Percentiles rank a stretch among this genome's conserved stretches.
These are phyloP conservation scores for Alternaria solani DNA, from an alignment of 2,329 filamentous ascomycete genomes.

Conservation along the genomic window DNA sequence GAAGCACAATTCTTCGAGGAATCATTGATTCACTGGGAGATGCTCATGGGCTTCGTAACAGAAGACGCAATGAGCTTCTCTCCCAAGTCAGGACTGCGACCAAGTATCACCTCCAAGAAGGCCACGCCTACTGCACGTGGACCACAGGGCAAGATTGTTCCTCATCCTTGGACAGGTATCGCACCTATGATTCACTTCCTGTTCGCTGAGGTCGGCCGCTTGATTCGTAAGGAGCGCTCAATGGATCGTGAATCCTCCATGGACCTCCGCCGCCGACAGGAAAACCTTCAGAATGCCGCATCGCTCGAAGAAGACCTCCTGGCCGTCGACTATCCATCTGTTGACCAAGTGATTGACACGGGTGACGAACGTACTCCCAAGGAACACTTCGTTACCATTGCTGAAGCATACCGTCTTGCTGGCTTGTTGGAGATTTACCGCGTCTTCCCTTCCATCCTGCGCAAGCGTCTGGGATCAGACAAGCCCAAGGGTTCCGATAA, in stretches of 20 bases:
- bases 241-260: conserved; percentile 37
- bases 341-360: conserved; percentile 59
- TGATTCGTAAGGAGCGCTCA: conserved; percentile 51
- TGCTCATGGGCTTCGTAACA: conserved; percentile 65
- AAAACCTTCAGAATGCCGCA: conserved; percentile 49
- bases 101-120: conserved; percentile 32
- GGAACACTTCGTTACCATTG: conserved; percentile 62
- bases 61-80: conserved; percentile 51
- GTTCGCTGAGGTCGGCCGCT: conserved; percentile 57
- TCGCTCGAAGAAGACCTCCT: conserved; percentile 60
- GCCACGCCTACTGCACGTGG: conserved; percentile 33
- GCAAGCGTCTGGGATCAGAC: conserved; percentile 52
- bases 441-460: conserved; percentile 61
- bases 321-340: conserved; percentile 56
- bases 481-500: conserved; percentile 31
- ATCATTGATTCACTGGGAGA: conserved; percentile 66
- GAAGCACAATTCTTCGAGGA: conserved; percentile 63
- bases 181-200: conserved; percentile 56
- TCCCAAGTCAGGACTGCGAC: conserved; percentile 35
- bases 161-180: conserved; percentile 61
- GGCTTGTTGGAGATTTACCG: conserved; percentile 64
- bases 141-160: conserved; percentile 48
- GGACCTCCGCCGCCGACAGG: conserved; percentile 42
- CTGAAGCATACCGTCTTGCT: conserved; percentile 62
- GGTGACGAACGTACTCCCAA: conserved; percentile 63